These are phyloP conservation scores for Solanum sitiens DNA, from an alignment of 257 asterid genomes.

Conservation along the genomic window DNA sequence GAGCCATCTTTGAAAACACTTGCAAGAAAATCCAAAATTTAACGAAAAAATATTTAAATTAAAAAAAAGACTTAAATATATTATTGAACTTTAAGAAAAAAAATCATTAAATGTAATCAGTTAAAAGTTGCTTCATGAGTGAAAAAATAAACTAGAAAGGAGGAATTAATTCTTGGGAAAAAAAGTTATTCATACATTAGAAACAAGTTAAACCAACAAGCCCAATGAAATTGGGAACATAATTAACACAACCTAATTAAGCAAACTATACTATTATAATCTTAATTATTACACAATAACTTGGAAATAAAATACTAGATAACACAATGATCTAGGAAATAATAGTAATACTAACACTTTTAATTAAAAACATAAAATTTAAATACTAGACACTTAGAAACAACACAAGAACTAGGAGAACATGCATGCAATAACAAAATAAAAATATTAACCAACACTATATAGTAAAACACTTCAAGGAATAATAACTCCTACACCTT, in stretches of 20 bases:
- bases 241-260: neutral
- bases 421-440: neutral
- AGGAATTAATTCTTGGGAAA: neutral
- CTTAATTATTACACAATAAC: neutral
- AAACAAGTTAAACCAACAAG: neutral
- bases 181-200: neutral
- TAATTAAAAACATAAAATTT: neutral
- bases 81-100: too few species aligned
- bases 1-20: too few species aligned
- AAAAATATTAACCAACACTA: neutral
- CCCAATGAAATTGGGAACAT: neutral
- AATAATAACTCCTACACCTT: conserved; percentile 13
- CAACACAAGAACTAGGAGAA: neutral
- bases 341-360: neutral
- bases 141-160: neutral
- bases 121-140: too few species aligned
- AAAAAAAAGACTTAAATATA: too few species aligned
- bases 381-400: neutral
- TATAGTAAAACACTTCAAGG: neutral
- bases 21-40: too few species aligned
- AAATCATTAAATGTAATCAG: too few species aligned
- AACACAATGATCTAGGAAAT: neutral
- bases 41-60: too few species aligned
- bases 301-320: neutral
- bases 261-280: neutral